These are phyloP conservation scores for Croton laevigatus DNA, from an alignment of 441 rosid genomes.

Conservation along the genomic window DNA sequence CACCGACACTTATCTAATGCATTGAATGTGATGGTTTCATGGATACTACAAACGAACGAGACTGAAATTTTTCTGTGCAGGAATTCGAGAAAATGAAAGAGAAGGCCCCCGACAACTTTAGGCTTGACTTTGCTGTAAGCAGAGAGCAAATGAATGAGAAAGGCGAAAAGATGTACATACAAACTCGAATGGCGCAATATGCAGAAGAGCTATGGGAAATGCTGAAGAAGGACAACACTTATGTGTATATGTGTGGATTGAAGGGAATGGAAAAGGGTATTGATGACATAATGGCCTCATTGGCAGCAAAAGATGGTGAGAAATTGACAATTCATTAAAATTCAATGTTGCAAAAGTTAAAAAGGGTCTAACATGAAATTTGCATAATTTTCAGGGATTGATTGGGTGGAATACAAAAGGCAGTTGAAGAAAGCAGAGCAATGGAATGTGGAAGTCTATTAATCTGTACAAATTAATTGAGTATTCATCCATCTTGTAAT, in stretches of 20 bases:
- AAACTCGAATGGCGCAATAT: conserved; percentile 90
- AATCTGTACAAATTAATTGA: conserved; percentile 27
- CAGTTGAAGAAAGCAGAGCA: conserved; percentile 84
- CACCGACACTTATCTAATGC: neutral
- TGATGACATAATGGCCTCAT: conserved; percentile 77
- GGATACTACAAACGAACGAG: neutral
- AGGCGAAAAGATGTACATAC: conserved; percentile 97
- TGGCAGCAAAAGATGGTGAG: conserved; percentile 82
- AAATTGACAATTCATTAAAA: neutral
- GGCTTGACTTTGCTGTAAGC: conserved; percentile 88
- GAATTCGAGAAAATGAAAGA: conserved; percentile 92
- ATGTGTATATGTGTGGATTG: conserved; percentile 88
- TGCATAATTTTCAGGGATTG: conserved; percentile 51
- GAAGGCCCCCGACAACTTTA: conserved; percentile 68
- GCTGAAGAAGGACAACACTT: conserved; percentile 85
- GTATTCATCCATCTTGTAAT: too few relatives aligned
- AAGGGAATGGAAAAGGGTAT: conserved; percentile 98
- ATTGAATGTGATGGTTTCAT: neutral
- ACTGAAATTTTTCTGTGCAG: conserved; percentile 31
- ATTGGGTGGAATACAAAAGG: conserved; percentile 86
- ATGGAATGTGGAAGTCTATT: conserved; percentile 98
- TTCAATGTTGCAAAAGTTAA: too few relatives aligned
- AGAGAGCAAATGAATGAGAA: conserved; percentile 83
- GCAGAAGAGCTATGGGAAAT: conserved; percentile 88
- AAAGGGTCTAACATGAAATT: neutral